Evolutionary conservation across 768 basidiomycete genomes (phyloP).

Genomic region (Trichaptum fuscoviolaceum): DNA sequence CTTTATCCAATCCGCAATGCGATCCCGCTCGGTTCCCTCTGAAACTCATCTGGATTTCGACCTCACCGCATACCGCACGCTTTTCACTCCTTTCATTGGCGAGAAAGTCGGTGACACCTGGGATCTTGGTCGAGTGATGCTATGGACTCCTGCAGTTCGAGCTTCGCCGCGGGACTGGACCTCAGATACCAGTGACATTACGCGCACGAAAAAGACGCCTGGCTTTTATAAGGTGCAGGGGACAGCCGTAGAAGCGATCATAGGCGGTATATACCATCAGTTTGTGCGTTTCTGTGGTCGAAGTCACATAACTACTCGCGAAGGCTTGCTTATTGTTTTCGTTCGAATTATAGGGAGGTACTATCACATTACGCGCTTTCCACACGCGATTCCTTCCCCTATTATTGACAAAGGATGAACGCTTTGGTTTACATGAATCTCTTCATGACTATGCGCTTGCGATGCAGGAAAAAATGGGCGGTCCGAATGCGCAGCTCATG

Average conservation of each 20-base stretch:
- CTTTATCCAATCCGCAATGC: constrained; percentile 53
- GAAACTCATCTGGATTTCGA: constrained; percentile 48
- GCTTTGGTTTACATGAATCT: constrained; percentile 28
- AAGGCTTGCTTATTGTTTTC: constrained; percentile 3
- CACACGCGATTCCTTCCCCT: constrained; percentile 38
- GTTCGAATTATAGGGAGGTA: constrained; percentile 31
- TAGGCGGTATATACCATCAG: constrained; percentile 76
- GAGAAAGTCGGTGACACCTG: constrained; percentile 71
- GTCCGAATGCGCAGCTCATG: constrained; percentile 17
- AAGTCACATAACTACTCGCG: constrained; percentile 8
- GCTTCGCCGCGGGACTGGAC: constrained; percentile 26
- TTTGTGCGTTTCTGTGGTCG: constrained; percentile 48
- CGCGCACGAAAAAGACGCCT: constrained; percentile 33
- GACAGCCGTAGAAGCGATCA: constrained; percentile 66
- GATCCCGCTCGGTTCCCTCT: constrained; percentile 31
- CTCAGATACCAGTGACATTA: constrained; percentile 7
- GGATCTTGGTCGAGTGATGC: constrained; percentile 66
- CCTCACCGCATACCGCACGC: constrained; percentile 45
- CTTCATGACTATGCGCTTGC: constrained; percentile 45
- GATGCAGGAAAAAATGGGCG: constrained; percentile 47
- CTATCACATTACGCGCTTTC: constrained; percentile 34
- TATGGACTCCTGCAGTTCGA: constrained; percentile 63
- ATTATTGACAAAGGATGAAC: constrained; percentile 23
- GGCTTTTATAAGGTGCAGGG: constrained; percentile 78
- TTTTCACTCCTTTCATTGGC: constrained; percentile 70